A percentile compares a stretch with the other conserved stretches of the same genome.
Conservation (phyloP, 129 eudicot genomes). For the Silybum marianum region DNA sequence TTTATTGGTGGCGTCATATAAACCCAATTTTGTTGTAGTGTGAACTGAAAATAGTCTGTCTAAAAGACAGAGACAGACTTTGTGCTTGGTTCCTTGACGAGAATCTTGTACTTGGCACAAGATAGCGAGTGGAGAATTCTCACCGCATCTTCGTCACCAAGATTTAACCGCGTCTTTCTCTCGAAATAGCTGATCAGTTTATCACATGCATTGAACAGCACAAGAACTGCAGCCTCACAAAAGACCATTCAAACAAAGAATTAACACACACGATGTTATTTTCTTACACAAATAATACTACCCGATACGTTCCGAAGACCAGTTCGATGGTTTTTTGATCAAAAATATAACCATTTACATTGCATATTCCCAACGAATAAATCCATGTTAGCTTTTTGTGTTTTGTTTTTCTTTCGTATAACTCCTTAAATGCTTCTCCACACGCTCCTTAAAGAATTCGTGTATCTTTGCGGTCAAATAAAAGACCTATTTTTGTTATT, state of each 20-base stretch:
- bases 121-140: slow-evolving; percentile 74
- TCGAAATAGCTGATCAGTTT: slow-evolving; percentile 67
- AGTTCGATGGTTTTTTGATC: slow-evolving; percentile 77
- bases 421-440: slow-evolving; percentile 27
- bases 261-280: not conserved
- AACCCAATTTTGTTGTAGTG: no score
- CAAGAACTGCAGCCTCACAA: slow-evolving; percentile 70
- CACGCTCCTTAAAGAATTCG: not conserved
- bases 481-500: no score
- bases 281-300: slow-evolving; percentile 35
- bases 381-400: slow-evolving; percentile 80
- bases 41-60: slow-evolving; percentile 53
- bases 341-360: slow-evolving; percentile 64
- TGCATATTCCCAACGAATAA: slow-evolving; percentile 67
- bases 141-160: slow-evolving; percentile 77
- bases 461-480: not conserved
- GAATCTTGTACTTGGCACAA: slow-evolving; percentile 80
- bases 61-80: slow-evolving; percentile 54
- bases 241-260: not conserved
- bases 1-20: no score
- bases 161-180: slow-evolving; percentile 56
- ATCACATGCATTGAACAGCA: slow-evolving; percentile 69
- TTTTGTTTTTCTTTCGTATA: slow-evolving; percentile 52
- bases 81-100: slow-evolving; percentile 62
- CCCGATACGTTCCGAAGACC: slow-evolving; percentile 77